Evolutionary conservation across 2,329 filamentous ascomycete species (phyloP), one percentile per base, ranked within the genome.

Genomic region (Hyphodiscus sp.): DNA sequence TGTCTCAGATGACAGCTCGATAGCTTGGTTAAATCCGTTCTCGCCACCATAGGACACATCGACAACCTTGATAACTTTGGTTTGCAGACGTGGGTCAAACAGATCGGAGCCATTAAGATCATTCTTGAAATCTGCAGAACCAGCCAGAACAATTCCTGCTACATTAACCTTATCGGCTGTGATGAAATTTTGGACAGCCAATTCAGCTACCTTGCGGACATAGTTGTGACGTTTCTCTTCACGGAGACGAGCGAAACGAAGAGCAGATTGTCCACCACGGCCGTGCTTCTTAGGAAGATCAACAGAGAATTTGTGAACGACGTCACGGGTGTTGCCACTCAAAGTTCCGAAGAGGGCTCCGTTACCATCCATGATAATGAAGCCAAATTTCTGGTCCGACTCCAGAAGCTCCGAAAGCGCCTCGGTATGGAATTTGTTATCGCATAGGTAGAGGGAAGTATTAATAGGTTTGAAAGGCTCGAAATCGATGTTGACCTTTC

Each of bases 381-480:
- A 99, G 52, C 94, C 94, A 66, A 99, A 99, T 75, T 95, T 96
- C 75, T 97, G 94, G 71, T 99, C 94, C 18, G 92, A 96, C 76
- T 99, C 94, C 62, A 99, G 86, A 67, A 99, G 82, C 77, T 99
- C 94, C 62, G 91, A 94, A 62, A 99, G 78, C 18, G 94, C 92
- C 74, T 99, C 94, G 54, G 94, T 99, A 71, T 99, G 94, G 75
- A 99, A 99, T 71, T 99, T 99, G 81, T 99, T 99, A 83, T 99
- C 94, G 77, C 94, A 99, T 57, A 99, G 89, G 73, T 99, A 99
- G 46, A 99, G 82, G 45, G 95, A 99, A 38, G 94, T 99, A 75
- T 99, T 99, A 83, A 99, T 99, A 57, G 94, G 94, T 81, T 99
- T 99, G 82, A 99, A 99, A 30, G 94, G 94, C 76, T 99, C 94